Evolutionary conservation across 129 eudicot genomes (phyloP).

Genomic region (Rutidosis leptorrhynchoides): DNA sequence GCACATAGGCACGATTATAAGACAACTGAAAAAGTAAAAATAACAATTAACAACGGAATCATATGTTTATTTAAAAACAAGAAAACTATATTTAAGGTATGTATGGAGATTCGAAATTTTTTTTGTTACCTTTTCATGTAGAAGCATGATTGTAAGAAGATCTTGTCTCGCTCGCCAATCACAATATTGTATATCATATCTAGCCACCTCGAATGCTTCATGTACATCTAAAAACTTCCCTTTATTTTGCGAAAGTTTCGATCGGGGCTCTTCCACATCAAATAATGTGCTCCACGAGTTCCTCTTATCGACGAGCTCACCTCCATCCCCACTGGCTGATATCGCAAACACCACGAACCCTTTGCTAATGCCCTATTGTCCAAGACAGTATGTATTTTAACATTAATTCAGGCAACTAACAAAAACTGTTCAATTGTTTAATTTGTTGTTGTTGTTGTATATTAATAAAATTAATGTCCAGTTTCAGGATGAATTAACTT

Average conservation of each 20-base stretch:
- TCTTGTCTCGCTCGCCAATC: slow-evolving; percentile 99
- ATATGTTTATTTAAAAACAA: neutral
- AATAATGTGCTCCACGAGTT: slow-evolving; percentile 64
- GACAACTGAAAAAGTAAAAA: neutral
- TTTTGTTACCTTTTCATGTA: slow-evolving; percentile 81
- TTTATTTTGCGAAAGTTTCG: slow-evolving; percentile 51
- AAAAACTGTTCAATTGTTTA: too few species aligned
- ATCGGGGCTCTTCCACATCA: slow-evolving; percentile 84
- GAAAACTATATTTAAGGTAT: neutral
- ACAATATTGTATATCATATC: slow-evolving; percentile 88
- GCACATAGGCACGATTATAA: slow-evolving; percentile 8
- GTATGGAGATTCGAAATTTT: neutral
- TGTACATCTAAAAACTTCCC: slow-evolving; percentile 86
- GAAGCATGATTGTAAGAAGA: slow-evolving; percentile 86
- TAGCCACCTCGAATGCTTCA: slow-evolving; percentile 92
- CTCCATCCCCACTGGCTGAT: slow-evolving; percentile 62
- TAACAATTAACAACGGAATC: neutral
- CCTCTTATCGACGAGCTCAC: slow-evolving; percentile 63
- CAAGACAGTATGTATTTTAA: slow-evolving; percentile 11
- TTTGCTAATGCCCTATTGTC: slow-evolving; percentile 56
- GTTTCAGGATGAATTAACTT: too few species aligned
- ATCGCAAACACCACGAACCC: slow-evolving; percentile 76
- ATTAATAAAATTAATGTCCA: too few species aligned
- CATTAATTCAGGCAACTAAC: neutral
- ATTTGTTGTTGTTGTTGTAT: too few species aligned